These are phyloP conservation scores for Erysimum cheiri DNA, from an alignment of 441 rosid species.

Conservation along the genomic window DNA sequence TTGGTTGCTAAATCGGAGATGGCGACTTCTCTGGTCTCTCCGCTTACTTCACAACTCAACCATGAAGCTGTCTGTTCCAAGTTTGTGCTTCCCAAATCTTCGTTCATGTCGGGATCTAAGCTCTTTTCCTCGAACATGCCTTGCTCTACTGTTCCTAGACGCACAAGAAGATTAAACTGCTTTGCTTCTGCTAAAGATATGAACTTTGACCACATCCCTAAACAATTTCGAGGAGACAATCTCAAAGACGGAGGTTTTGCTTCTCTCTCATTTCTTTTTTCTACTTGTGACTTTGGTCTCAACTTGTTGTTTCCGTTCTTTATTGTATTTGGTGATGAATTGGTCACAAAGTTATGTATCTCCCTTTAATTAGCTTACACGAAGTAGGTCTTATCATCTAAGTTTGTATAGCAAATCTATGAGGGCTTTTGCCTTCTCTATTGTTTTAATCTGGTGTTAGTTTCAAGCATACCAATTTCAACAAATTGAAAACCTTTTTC, in stretches of 20 bases:
- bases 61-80: constrained; percentile 45
- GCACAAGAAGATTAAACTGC: constrained; percentile 43
- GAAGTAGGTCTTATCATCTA: neutral
- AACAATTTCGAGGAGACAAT: constrained; percentile 73
- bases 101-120: constrained; percentile 53
- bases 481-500: neutral
- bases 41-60: constrained; percentile 52
- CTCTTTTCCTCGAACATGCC: constrained; percentile 41
- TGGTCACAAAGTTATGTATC: constrained; percentile 9
- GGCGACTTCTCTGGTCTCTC: constrained; percentile 62
- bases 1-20: constrained; percentile 39
- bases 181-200: constrained; percentile 52
- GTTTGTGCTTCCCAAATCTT: constrained; percentile 49
- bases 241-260: constrained; percentile 72
- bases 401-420: neutral
- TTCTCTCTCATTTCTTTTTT: neutral
- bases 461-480: neutral
- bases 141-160: constrained; percentile 39
- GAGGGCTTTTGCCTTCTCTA: neutral
- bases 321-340: neutral
- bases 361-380: constrained; percentile 20
- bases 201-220: constrained; percentile 62
- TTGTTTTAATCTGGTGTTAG: neutral
- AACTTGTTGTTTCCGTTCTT: neutral
- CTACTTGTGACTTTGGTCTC: neutral